Evolutionary conservation across 2,329 filamentous ascomycete genomes (phyloP).

Genomic region (Diplodia corticola): DNA sequence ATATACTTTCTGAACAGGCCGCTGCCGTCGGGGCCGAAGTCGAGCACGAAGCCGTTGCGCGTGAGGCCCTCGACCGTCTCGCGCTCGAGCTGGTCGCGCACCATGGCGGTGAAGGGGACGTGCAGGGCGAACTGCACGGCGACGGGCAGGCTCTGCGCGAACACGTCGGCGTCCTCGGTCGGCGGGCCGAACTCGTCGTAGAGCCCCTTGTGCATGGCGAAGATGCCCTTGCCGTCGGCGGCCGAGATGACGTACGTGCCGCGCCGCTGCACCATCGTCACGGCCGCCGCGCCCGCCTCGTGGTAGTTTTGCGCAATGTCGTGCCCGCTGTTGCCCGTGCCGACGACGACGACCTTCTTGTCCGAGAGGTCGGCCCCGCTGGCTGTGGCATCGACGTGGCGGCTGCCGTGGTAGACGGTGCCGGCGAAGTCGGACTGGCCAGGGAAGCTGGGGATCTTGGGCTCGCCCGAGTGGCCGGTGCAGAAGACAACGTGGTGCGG

Average conservation of each 20-base stretch:
- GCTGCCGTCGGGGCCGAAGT: conserved; percentile 57
- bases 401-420: conserved; percentile 54
- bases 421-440: conserved; percentile 59
- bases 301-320: conserved; percentile 69
- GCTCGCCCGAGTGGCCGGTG: conserved; percentile 69
- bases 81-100: conserved; percentile 32
- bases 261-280: conserved; percentile 70
- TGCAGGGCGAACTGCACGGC: conserved; percentile 63
- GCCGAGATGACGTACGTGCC: conserved; percentile 65
- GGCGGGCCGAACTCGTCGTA: conserved; percentile 55
- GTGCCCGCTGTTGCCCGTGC: conserved; percentile 68
- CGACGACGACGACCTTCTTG: conserved; percentile 65
- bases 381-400: conserved; percentile 48
- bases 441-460: conserved; percentile 52
- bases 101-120: conserved; percentile 44
- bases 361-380: conserved; percentile 46
- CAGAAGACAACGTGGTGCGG: conserved; percentile 66
- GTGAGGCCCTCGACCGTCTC: conserved; percentile 50
- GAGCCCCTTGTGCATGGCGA: conserved; percentile 50
- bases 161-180: conserved; percentile 66
- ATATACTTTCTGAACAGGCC: conserved; percentile 65
- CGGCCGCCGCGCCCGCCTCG: conserved; percentile 63
- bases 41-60: conserved; percentile 61
- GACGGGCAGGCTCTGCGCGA: conserved; percentile 58
- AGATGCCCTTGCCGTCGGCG: conserved; percentile 52